Base-by-base conservation (phyloP, 2,329 filamentous ascomycete species). In the Lasiodiplodia hormozganensis region DNA sequence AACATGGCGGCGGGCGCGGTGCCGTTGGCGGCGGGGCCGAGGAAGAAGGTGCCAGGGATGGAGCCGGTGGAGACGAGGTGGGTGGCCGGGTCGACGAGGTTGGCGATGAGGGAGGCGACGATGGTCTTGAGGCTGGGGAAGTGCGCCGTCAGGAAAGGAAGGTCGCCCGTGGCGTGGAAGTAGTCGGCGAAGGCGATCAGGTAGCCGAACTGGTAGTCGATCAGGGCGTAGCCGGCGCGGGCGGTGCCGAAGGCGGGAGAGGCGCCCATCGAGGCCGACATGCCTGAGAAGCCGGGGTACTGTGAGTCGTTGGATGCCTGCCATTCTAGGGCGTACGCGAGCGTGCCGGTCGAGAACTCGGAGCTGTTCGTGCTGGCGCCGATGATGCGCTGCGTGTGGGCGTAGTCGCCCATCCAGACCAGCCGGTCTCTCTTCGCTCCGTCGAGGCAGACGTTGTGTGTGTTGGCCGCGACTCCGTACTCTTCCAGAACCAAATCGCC, bases 321-420 rank as follows among this genome's bases (percentile, higher is more conserved):
- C 62, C 73, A 75, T 25, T 71, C 70, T 0, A 82, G 70, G 1
- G 76, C 68, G 14, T 73, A 76, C 11, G 77, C 70, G 21, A 83
- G 73, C 0, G 75, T 80, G 2, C 80, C 80, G 0, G 75, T 62
- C 2, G 79, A 69, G 21, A 78, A 73, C 28, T 82, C 80, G n/a
- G 69, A 74, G 4, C 78, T 75, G 12, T 74, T 72, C 1, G 81
- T 83, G 8, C 76, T 79, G 1, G 74, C 73, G 0, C 72, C 74
- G 12, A 83, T 72, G 21, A 82, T 76, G 12, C 77, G 74, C 1
- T 76, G 72, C 0, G 82, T 82, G 70, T 83, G 81, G 51, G 78
- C 79, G 65, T 82, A 82, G 68, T 83, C 81, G 5, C 82, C 81
- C 3, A 77, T 74, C 81, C 81, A 83, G 5, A 82, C 74, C 1